phyloP scores from a whole-genome alignment of 2,329 filamentous ascomycete genomes.

The Metarhizium brunneum region DNA sequence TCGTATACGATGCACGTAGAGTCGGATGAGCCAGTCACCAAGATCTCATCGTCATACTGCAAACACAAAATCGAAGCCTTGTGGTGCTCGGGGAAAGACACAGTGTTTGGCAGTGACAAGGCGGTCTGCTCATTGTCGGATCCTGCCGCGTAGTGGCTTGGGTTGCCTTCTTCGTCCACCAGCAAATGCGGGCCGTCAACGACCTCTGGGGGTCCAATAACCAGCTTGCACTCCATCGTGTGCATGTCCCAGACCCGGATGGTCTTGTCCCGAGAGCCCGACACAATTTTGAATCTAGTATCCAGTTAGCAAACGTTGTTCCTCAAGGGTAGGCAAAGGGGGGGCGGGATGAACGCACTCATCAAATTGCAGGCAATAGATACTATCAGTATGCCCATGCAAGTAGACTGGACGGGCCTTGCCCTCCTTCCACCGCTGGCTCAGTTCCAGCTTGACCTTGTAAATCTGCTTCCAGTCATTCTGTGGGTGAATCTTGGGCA shows the following conservation, averaged over 20 bases:
- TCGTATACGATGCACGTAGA: slow-evolving; percentile 87
- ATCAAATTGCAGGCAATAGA: slow-evolving; percentile 97
- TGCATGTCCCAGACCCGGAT: slow-evolving; percentile 95
- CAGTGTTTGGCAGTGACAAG: slow-evolving; percentile 42
- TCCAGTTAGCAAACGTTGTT: slow-evolving; percentile 3
- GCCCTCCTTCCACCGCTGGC: slow-evolving; percentile 69
- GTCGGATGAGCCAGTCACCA: slow-evolving; percentile 93
- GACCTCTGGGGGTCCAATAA: slow-evolving; percentile 72
- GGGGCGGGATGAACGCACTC: slow-evolving; percentile 52
- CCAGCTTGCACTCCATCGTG: slow-evolving; percentile 72
- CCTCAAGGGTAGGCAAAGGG: background rate
- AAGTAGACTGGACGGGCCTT: slow-evolving; percentile 78
- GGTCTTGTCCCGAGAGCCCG: slow-evolving; percentile 88
- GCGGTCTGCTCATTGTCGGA: slow-evolving; percentile 36
- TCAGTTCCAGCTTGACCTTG: slow-evolving; percentile 64
- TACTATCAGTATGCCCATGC: slow-evolving; percentile 88
- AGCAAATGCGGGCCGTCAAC: slow-evolving; percentile 44
- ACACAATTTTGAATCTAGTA: slow-evolving; percentile 83
- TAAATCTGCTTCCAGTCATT: slow-evolving; percentile 87
- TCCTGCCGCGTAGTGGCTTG: slow-evolving; percentile 46
- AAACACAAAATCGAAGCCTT: slow-evolving; percentile 89
- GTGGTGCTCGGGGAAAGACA: slow-evolving; percentile 61
- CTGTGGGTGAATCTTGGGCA: slow-evolving; percentile 44
- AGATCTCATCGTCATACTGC: slow-evolving; percentile 85
- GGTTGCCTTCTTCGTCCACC: slow-evolving; percentile 38